phyloP scores from a whole-genome alignment of 495 filamentous ascomycete species.

The Xylaria scruposa region DNA sequence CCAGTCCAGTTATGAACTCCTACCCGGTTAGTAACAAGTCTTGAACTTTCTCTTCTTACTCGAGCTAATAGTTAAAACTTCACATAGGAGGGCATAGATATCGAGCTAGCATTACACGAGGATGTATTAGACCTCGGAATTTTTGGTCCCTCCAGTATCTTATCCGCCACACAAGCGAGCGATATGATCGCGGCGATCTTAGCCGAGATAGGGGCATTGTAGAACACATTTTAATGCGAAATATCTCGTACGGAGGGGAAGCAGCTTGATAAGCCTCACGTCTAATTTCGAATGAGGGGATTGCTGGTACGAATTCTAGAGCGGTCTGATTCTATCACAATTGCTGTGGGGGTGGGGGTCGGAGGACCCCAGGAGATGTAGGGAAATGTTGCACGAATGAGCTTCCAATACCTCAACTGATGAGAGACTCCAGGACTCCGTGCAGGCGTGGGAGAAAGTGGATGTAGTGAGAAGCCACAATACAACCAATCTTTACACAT shows the following conservation, averaged over 20 bases:
- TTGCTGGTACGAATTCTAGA: not conserved
- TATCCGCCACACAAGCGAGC: slow-evolving; percentile 25
- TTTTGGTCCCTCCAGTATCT: slow-evolving; percentile 47
- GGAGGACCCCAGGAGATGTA: not conserved
- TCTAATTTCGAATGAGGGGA: too few species aligned
- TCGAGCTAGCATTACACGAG: slow-evolving; percentile 57
- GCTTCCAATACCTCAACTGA: not conserved
- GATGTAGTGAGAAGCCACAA: not conserved
- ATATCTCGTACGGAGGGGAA: not conserved
- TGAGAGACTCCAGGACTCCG: not conserved
- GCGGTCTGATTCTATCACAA: not conserved
- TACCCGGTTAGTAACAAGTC: slow-evolving; percentile 44
- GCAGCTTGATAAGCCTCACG: not conserved
- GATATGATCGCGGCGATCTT: slow-evolving; percentile 27
- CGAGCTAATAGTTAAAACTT: not conserved
- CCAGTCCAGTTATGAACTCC: slow-evolving; percentile 36
- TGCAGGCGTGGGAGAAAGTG: not conserved
- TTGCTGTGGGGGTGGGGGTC: not conserved
- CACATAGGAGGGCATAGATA: slow-evolving; percentile 58
- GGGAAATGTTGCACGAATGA: slow-evolving; percentile 9
- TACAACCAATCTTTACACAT: not conserved
- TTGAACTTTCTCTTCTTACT: not conserved
- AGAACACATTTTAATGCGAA: not conserved
- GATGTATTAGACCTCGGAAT: slow-evolving; percentile 60
- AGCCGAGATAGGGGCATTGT: slow-evolving; percentile 27